Percentiles rank a stretch among this genome's conserved stretches.
Evolutionary conservation across 2,329 filamentous ascomycete species (phyloP).

Genomic region (Pestalotiopsis sp.): DNA sequence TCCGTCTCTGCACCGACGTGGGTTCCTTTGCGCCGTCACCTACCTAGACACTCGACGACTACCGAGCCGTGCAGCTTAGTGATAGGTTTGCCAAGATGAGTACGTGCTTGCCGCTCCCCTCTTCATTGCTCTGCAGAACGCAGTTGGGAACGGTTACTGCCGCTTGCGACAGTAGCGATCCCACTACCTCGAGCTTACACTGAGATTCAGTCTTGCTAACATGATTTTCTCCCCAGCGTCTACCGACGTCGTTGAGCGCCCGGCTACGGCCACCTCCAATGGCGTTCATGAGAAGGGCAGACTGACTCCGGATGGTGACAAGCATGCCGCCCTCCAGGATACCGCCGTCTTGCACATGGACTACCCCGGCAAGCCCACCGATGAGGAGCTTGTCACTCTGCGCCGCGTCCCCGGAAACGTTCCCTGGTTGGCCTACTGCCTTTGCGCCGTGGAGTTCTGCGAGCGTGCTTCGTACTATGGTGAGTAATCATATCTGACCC

Average conservation of each 20-base stretch:
- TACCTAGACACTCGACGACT: not conserved
- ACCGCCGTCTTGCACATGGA: conserved; percentile 14
- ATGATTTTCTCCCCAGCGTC: not conserved
- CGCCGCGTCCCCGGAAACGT: conserved; percentile 48
- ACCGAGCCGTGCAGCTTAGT: not conserved
- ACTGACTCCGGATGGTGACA: not conserved
- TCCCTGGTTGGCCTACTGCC: conserved; percentile 52
- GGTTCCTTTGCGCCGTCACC: not conserved
- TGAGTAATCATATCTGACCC: conserved; percentile 22
- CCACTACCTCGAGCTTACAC: not conserved
- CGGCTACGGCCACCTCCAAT: not conserved
- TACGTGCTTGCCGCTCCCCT: not conserved
- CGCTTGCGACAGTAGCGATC: not conserved
- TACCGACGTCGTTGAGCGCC: not conserved
- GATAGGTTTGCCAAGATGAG: not conserved
- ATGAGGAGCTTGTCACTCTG: conserved; percentile 43
- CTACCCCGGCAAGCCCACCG: conserved; percentile 36
- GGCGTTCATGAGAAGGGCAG: not conserved
- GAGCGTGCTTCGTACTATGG: conserved; percentile 65
- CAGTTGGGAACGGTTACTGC: not conserved
- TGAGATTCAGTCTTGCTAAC: not conserved
- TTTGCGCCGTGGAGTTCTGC: conserved; percentile 62
- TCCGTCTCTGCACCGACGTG: not conserved
- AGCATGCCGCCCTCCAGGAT: conserved; percentile 1
- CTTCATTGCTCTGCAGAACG: not conserved